Conservation (phyloP, 352 stramenopile species). For the Pythium rishiriense region DNA sequence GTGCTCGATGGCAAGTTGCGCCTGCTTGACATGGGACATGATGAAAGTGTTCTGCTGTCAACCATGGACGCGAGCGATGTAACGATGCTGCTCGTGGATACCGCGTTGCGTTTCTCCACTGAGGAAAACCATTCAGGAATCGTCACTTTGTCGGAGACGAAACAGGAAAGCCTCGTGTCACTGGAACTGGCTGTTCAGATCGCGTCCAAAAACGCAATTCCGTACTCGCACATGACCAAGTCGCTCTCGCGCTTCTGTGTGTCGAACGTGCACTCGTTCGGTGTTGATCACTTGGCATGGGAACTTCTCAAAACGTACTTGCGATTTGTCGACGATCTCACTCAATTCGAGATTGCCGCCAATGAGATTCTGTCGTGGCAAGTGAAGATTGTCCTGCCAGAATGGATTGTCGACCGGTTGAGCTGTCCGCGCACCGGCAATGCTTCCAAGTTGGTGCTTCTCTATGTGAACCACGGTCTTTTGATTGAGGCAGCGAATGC, state of each 20-base stretch:
- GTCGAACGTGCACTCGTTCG: slow-evolving; percentile 41
- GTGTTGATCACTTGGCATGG: slow-evolving; percentile 49
- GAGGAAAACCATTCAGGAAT: neutral
- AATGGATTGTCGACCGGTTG: slow-evolving; percentile 54
- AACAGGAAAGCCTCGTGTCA: slow-evolving; percentile 41
- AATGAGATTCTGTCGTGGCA: slow-evolving; percentile 63
- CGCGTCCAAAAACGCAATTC: slow-evolving; percentile 27
- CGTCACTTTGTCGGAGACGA: slow-evolving; percentile 42
- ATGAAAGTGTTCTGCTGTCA: slow-evolving; percentile 55
- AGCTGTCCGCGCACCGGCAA: slow-evolving; percentile 42
- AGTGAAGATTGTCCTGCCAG: slow-evolving; percentile 61
- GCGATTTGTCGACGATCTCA: slow-evolving; percentile 34
- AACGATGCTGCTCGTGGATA: slow-evolving; percentile 56
- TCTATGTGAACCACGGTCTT: slow-evolving; percentile 63
- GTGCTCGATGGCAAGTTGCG: slow-evolving; percentile 68
- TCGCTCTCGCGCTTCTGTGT: slow-evolving; percentile 71
- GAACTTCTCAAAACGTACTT: slow-evolving; percentile 57
- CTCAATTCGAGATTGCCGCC: slow-evolving; percentile 60
- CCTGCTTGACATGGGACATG: slow-evolving; percentile 49
- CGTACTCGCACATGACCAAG: slow-evolving; percentile 50
- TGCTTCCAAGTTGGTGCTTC: slow-evolving; percentile 49
- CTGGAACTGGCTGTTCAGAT: slow-evolving; percentile 64
- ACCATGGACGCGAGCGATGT: slow-evolving; percentile 63
- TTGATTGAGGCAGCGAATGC: slow-evolving; percentile 62
- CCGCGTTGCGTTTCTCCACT: slow-evolving; percentile 24